Evolutionary conservation across 148 eudicot genomes (phyloP).

Genomic region (Rhododendron molle): DNA sequence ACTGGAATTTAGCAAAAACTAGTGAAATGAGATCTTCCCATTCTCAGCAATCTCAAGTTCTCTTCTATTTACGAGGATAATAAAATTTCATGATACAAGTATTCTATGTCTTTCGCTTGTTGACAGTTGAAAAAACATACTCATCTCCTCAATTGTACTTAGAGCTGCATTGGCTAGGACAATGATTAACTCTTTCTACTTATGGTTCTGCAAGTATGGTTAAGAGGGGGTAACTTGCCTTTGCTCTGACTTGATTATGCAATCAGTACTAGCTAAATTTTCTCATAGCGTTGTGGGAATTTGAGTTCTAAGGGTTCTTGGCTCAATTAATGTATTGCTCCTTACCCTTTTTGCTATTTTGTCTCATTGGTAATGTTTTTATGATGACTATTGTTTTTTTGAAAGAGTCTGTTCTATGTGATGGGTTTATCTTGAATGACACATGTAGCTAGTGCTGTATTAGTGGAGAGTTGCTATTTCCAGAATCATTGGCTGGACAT

Average conservation of each 20-base stretch:
- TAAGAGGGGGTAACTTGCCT: background rate
- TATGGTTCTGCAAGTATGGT: background rate
- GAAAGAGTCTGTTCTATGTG: background rate
- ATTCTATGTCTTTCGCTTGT: background rate
- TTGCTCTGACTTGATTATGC: background rate
- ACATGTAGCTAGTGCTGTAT: background rate
- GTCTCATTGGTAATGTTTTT: background rate
- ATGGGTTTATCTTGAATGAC: background rate
- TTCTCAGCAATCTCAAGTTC: background rate
- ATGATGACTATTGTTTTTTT: background rate
- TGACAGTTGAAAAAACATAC: background rate
- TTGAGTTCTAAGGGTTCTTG: background rate
- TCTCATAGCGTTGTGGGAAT: background rate
- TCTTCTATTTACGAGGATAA: background rate
- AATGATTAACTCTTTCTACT: background rate
- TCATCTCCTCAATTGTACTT: background rate
- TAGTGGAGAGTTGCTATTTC: background rate
- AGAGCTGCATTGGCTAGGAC: background rate
- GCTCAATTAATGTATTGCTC: background rate
- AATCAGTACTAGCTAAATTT: background rate
- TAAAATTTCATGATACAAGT: background rate
- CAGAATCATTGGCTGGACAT: conserved; percentile 2
- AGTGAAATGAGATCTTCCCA: background rate
- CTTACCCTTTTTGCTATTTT: background rate
- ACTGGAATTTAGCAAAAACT: background rate